phyloP scores from a whole-genome alignment of 2,329 filamentous ascomycete genomes.

The Colletotrichum nymphaeae region DNA sequence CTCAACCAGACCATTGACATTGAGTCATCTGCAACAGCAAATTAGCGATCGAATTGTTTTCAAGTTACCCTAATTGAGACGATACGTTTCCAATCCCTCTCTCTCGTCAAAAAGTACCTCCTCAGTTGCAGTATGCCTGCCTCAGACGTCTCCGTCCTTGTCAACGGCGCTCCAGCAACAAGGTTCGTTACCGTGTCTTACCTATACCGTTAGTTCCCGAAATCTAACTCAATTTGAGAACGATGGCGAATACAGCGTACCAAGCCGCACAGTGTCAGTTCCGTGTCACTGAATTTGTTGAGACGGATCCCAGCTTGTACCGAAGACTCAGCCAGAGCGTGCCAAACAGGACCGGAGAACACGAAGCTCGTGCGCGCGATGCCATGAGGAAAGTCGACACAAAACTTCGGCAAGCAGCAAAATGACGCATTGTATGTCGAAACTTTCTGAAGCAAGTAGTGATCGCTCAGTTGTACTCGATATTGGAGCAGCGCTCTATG shows the following conservation, averaged over 20 bases:
- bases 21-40: not conserved
- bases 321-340: not conserved
- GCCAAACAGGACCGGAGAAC: not conserved
- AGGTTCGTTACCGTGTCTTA: not conserved
- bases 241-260: not conserved
- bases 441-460: not conserved
- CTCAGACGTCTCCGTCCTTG: constrained; percentile 1
- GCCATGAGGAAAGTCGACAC: not conserved
- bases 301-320: not conserved
- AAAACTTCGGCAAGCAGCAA: not conserved
- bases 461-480: not conserved
- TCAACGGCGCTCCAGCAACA: not conserved
- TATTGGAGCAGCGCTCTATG: not conserved
- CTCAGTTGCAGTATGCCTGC: not conserved
- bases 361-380: not conserved
- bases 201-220: too few relatives aligned
- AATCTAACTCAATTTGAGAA: not conserved
- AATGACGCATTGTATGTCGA: not conserved
- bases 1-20: not conserved
- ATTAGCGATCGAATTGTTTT: not conserved
- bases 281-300: not conserved
- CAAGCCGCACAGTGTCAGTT: not conserved
- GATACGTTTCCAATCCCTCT: not conserved
- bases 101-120: not conserved
- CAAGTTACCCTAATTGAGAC: not conserved